Percentiles rank a stretch among this genome's conserved stretches.
Conservation (phyloP, 2,329 filamentous ascomycete genomes). For the Pseudocercospora fuligena region DNA sequence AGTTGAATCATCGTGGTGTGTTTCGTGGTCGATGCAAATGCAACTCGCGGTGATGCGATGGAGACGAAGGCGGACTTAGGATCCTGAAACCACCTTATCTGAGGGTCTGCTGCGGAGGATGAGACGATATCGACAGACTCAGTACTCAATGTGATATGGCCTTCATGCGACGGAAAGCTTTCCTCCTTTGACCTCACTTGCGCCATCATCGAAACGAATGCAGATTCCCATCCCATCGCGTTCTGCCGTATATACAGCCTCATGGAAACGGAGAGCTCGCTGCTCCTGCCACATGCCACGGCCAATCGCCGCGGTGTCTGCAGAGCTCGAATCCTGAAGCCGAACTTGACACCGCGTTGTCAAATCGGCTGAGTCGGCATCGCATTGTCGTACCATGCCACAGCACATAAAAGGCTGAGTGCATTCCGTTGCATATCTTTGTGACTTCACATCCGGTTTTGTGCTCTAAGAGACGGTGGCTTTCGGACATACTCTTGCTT, state of each 20-base stretch:
- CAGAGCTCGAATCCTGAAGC: neutral
- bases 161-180: neutral
- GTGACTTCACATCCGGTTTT: neutral
- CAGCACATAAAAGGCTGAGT: neutral
- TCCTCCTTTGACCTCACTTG: neutral
- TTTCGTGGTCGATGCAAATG: too few species aligned
- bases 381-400: neutral
- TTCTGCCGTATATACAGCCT: neutral
- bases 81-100: neutral
- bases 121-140: neutral
- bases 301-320: neutral
- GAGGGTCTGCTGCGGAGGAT: neutral
- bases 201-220: neutral
- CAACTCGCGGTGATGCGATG: neutral
- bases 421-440: neutral
- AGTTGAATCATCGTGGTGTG: too few species aligned
- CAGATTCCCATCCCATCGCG: too few species aligned
- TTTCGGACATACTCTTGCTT: neutral
- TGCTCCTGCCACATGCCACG: neutral
- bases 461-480: neutral
- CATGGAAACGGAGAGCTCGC: neutral
- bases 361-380: neutral
- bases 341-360: slow-evolving; percentile 2
- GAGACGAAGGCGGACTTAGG: neutral
- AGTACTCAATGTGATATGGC: neutral